Base-by-base conservation (phyloP, 306 rosid species). In the Inga laurina region DNA sequence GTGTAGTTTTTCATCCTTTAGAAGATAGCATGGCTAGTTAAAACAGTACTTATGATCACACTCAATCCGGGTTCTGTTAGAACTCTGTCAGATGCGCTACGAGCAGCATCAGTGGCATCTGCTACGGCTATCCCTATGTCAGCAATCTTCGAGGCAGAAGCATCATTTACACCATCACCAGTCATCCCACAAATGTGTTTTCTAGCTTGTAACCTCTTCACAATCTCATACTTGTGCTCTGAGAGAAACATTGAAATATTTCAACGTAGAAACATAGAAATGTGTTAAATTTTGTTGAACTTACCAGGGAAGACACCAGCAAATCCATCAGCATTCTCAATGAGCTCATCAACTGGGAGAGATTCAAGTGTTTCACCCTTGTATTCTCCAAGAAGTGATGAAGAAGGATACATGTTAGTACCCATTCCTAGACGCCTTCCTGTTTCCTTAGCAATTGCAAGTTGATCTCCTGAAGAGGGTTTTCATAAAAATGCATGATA, bases 381-480 rank as follows among this genome's bases (percentile, higher is more conserved):
- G 43, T 43, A 61, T 14, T 90, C 93, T 37, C 95, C 91, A 27
- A 91, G 93, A 64, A 93, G 85, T 39, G 95, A 89, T 37, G 95
- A 93, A 62, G 97, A 93, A 62, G 97, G 97, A 76, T 92, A 92
- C 94, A 91, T 92, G 82, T 91, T 92, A 34, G 91, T 91, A 2
- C 97, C 97, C 97, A 93, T 93, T 57, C 95, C 95, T 7, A 93
- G 91, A 75, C 95, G 87, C 84, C 95, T 87, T 86, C 97, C 95
- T 12, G 94, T 93, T 89, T 93, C 95, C 85, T 93, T 91, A 13
- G 83, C 95, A 39, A 93, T 91, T 77, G 94, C 95, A 37, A 90
- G 92, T 84, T 93, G 97, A 84, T 93, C 95, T 8, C 97, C 95
- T 93, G 80, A 64, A 83, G 22, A 68, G 34, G n/a, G 41, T 8